Percentiles rank a stretch among this genome's conserved stretches.
These are phyloP conservation scores for Tuber borchii DNA, from an alignment of 495 filamentous ascomycete species.

Conservation along the genomic window DNA sequence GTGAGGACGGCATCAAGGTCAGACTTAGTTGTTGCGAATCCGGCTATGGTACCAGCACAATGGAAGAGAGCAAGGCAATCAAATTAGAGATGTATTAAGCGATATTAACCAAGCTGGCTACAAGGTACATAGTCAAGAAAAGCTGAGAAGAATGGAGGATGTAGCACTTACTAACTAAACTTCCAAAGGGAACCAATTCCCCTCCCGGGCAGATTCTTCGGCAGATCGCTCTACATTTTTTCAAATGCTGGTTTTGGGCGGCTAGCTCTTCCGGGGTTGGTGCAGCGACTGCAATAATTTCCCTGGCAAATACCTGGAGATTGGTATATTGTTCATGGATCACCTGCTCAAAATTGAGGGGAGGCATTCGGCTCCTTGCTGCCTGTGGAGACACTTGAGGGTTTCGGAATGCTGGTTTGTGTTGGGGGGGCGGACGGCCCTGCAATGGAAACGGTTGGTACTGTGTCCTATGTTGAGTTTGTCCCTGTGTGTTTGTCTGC, in stretches of 20 bases:
- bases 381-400: neutral
- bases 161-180: conserved; percentile 40
- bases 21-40: conserved; percentile 40
- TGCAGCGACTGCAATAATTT: conserved; percentile 27
- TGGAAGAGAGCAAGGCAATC: conserved; percentile 17
- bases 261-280: conserved; percentile 21
- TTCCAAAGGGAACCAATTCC: conserved; percentile 37
- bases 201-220: conserved; percentile 27
- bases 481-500: conserved; percentile 11
- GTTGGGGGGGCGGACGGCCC: conserved; percentile 4
- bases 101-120: neutral
- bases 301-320: conserved; percentile 29
- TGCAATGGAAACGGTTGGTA: conserved; percentile 29
- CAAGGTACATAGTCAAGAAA: conserved; percentile 9
- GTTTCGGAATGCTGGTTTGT: neutral
- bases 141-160: neutral
- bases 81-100: conserved; percentile 28
- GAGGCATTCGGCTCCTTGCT: neutral
- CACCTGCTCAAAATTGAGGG: conserved; percentile 17
- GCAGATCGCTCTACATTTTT: conserved; percentile 33
- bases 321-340: conserved; percentile 25
- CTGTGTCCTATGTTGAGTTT: conserved; percentile 27
- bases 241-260: conserved; percentile 30
- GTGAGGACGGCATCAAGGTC: conserved; percentile 43
- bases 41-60: conserved; percentile 37